Percentiles rank a stretch among this genome's conserved stretches.
These are phyloP conservation scores for Leccinum obscurum DNA, from an alignment of 768 basidiomycete genomes.

Conservation along the genomic window DNA sequence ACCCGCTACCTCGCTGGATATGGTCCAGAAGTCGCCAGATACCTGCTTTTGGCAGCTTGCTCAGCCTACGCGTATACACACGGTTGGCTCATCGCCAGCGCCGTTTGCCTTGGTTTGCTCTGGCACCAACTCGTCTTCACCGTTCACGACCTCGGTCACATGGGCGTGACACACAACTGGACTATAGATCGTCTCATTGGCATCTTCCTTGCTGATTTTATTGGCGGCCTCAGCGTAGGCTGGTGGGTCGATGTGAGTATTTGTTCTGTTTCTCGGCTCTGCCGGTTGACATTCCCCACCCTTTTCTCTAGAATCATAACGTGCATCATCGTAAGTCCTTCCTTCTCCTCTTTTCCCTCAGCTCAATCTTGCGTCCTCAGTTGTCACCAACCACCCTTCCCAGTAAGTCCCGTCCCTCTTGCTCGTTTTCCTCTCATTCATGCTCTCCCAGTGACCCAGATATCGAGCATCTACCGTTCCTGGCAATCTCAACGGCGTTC, in stretches of 20 bases:
- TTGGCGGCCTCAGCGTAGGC: constrained; percentile 91
- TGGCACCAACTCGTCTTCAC: constrained; percentile 96
- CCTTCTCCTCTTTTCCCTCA: background rate
- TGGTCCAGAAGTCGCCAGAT: constrained; percentile 85
- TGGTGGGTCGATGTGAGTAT: constrained; percentile 97
- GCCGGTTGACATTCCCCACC: constrained; percentile 5
- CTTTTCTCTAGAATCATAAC: constrained; percentile 74
- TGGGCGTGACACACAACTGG: constrained; percentile 91
- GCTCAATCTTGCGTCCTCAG: constrained; percentile 39
- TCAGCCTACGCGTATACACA: constrained; percentile 63
- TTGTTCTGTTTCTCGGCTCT: constrained; percentile 2
- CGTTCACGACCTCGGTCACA: constrained; percentile 94
- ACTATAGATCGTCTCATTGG: constrained; percentile 73
- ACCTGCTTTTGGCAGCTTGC: constrained; percentile 57
- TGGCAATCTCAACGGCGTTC: constrained; percentile 89
- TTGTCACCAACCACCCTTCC: constrained; percentile 96
- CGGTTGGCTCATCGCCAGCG: constrained; percentile 70
- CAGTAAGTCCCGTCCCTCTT: constrained; percentile 56
- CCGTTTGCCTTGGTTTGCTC: constrained; percentile 79
- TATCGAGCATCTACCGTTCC: constrained; percentile 88
- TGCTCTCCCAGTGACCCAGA: constrained; percentile 64
- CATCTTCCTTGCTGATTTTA: constrained; percentile 77
- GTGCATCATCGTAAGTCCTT: constrained; percentile 84
- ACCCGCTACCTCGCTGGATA: constrained; percentile 86
- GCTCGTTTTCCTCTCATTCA: constrained; percentile 8